Evolutionary conservation across 805 yeast species (phyloP).

Genomic region (Metschnikowia borealis): DNA sequence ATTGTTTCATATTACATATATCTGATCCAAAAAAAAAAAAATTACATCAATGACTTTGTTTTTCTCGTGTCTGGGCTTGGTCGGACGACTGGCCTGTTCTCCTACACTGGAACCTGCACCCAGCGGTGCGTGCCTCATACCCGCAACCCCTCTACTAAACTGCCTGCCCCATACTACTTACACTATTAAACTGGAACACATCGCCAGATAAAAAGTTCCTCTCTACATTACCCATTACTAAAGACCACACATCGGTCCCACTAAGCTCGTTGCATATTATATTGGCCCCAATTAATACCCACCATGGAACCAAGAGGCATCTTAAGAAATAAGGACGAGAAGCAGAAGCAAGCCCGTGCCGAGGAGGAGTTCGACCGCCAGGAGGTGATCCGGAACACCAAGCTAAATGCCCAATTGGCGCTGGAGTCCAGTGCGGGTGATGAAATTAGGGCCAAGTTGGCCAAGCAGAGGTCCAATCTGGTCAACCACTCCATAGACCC

Average conservation of each 20-base stretch:
- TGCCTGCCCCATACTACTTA: background rate
- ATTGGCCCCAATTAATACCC: background rate
- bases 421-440: constrained; percentile 40
- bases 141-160: background rate
- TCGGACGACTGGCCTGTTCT: too few relatives aligned
- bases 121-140: background rate
- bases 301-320: constrained; percentile 40
- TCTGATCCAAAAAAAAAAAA: too few relatives aligned
- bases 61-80: too few relatives aligned
- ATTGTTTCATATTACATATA: too few relatives aligned
- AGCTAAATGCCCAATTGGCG: constrained; percentile 58
- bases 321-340: constrained; percentile 44
- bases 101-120: too few relatives aligned
- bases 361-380: constrained; percentile 48
- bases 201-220: too few relatives aligned
- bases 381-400: constrained; percentile 76
- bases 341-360: constrained; percentile 17
- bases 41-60: too few relatives aligned
- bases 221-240: too few relatives aligned
- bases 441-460: constrained; percentile 42
- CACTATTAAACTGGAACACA: background rate
- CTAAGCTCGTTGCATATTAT: too few relatives aligned
- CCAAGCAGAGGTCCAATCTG: constrained; percentile 30
- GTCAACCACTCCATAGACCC: constrained; percentile 10
- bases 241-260: too few relatives aligned